Percentiles rank a stretch among this genome's conserved stretches.
Evolutionary conservation across 1,284 basidiomycete species (phyloP).

Genomic region (Anthracocystis walkeri): DNA sequence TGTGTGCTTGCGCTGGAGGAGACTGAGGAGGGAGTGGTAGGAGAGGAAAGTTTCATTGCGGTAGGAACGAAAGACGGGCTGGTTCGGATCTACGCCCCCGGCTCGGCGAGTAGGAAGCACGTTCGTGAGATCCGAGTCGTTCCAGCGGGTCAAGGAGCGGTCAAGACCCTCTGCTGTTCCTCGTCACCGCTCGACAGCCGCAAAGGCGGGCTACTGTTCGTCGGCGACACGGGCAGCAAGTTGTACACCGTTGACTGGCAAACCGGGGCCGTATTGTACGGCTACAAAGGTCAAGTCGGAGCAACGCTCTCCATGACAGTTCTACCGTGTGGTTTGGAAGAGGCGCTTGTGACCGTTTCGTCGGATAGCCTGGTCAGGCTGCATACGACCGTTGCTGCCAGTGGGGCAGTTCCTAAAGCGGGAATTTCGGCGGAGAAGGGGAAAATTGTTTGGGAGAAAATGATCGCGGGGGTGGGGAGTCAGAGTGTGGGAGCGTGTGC

Average conservation of each 20-base stretch:
- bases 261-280: slow-evolving; percentile 42
- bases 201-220: slow-evolving; percentile 44
- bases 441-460: slow-evolving; percentile 23
- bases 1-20: slow-evolving; percentile 30
- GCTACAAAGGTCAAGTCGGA: slow-evolving; percentile 47
- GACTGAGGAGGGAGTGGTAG: background rate
- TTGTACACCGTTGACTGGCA: slow-evolving; percentile 54
- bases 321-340: slow-evolving; percentile 19
- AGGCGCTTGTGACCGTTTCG: slow-evolving; percentile 33
- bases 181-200: slow-evolving; percentile 17
- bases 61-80: slow-evolving; percentile 56
- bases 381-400: slow-evolving; percentile 23
- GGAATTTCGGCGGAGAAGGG: slow-evolving; percentile 35
- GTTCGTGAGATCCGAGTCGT: slow-evolving; percentile 38
- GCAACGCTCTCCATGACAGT: slow-evolving; percentile 28
- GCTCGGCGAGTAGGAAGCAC: slow-evolving; percentile 25
- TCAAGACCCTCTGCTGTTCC: slow-evolving; percentile 43
- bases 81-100: slow-evolving; percentile 47
- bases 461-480: slow-evolving; percentile 17
- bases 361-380: slow-evolving; percentile 38
- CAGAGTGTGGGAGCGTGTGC: slow-evolving; percentile 28
- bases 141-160: slow-evolving; percentile 30
- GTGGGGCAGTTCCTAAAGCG: slow-evolving; percentile 20
- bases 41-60: slow-evolving; percentile 20
- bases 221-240: slow-evolving; percentile 52